phyloP scores from a whole-genome alignment of 352 stramenopile species.

The Phytophthora citricola region DNA sequence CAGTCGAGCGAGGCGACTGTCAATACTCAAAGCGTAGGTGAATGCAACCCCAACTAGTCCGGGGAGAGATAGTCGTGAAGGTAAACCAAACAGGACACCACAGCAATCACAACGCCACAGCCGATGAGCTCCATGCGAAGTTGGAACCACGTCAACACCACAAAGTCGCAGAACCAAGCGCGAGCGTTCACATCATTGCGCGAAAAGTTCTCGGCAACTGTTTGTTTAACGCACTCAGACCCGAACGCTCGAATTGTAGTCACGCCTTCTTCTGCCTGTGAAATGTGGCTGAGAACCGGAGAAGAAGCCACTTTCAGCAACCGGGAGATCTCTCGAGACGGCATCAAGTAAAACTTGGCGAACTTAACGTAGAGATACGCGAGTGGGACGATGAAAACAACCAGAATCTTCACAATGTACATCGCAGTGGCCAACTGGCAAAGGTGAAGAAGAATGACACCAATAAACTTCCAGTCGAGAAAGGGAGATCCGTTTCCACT shows the following conservation, averaged over 20 bases:
- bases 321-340: constrained; percentile 52
- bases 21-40: constrained; percentile 87
- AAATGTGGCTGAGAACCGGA: constrained; percentile 50
- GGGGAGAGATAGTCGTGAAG: constrained; percentile 43
- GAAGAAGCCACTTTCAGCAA: constrained; percentile 46
- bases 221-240: constrained; percentile 16
- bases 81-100: constrained; percentile 46
- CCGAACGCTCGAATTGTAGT: constrained; percentile 50
- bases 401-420: constrained; percentile 74
- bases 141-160: constrained; percentile 46
- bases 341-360: constrained; percentile 42
- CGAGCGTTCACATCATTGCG: constrained; percentile 39
- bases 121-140: constrained; percentile 57
- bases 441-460: constrained; percentile 62
- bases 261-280: constrained; percentile 37
- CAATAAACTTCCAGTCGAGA: constrained; percentile 43
- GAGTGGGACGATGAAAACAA: constrained; percentile 83
- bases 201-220: constrained; percentile 25
- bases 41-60: constrained; percentile 87
- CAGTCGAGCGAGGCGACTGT: constrained; percentile 72
- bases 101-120: constrained; percentile 38
- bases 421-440: constrained; percentile 79
- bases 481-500: constrained; percentile 77
- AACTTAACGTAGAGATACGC: constrained; percentile 81
- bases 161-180: constrained; percentile 38